A percentile compares a stretch with the other conserved stretches of the same genome.
Conservation (phyloP, 495 filamentous ascomycete genomes). For the Trichoderma asperelloides region DNA sequence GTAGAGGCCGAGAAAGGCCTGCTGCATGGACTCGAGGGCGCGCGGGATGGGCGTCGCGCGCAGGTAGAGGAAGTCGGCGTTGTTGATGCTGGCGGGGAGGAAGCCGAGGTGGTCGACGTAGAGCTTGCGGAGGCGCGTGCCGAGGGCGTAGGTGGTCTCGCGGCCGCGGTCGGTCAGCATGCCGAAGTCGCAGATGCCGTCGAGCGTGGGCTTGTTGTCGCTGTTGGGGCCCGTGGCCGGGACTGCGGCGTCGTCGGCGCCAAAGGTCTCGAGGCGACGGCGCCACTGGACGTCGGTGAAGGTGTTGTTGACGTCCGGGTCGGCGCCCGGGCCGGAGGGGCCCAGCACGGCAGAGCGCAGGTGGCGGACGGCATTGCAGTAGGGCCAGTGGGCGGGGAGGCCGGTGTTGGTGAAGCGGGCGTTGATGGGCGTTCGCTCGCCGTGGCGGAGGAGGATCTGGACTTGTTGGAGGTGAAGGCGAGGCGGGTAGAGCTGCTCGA, state of each 20-base stretch:
- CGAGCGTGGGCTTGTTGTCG: no score
- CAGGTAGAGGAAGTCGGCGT: slow-evolving; percentile 69
- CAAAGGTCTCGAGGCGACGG: slow-evolving; percentile 73
- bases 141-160: slow-evolving; percentile 73
- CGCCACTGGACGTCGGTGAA: slow-evolving; percentile 70
- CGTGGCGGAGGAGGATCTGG: slow-evolving; percentile 85
- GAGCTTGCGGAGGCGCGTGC: slow-evolving; percentile 65
- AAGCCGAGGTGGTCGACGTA: slow-evolving; percentile 86
- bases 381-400: slow-evolving; percentile 82
- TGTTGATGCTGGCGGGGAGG: slow-evolving; percentile 55
- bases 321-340: slow-evolving; percentile 9
- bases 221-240: slow-evolving; percentile 56
- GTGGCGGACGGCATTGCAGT: slow-evolving; percentile 68
- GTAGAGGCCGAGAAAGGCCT: slow-evolving; percentile 85
- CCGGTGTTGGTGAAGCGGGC: slow-evolving; percentile 84
- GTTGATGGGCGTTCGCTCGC: slow-evolving; percentile 79
- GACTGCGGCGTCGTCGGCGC: slow-evolving; percentile 58
- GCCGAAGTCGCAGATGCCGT: slow-evolving; percentile 73
- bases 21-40: slow-evolving; percentile 80
- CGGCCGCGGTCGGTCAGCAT: slow-evolving; percentile 84
- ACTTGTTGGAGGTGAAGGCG: slow-evolving; percentile 76
- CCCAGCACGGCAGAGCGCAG: slow-evolving; percentile 63
- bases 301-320: slow-evolving; percentile 11
- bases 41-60: slow-evolving; percentile 77
- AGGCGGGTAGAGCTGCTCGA: slow-evolving; percentile 70